These are phyloP conservation scores for Auxenochlorella protothecoides DNA, from an alignment of 139 green algal species.

Conservation along the genomic window DNA sequence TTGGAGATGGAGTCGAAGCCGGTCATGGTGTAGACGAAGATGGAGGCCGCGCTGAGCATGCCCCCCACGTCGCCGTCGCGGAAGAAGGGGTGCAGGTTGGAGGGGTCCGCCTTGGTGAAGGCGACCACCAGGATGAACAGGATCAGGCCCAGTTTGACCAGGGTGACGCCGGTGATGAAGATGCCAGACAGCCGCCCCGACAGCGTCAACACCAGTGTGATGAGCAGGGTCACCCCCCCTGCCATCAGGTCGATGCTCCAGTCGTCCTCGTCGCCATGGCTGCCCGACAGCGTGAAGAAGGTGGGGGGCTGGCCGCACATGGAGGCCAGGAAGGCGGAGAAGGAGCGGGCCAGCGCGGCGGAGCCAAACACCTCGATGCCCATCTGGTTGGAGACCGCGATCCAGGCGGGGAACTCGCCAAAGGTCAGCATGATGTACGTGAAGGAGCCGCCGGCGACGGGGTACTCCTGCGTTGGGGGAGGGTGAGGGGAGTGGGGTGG, in stretches of 20 bases:
- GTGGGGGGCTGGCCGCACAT: neutral
- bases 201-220: slow-evolving; percentile 15
- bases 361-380: slow-evolving; percentile 20
- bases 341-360: slow-evolving; percentile 16
- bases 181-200: slow-evolving; percentile 10
- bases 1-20: slow-evolving; percentile 23
- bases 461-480: slow-evolving; percentile 5
- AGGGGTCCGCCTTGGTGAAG: neutral
- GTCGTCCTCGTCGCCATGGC: neutral
- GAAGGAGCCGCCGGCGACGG: slow-evolving; percentile 22
- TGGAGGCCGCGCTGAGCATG: slow-evolving; percentile 1
- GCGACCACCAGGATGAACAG: slow-evolving; percentile 5
- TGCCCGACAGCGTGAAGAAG: neutral
- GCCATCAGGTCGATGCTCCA: slow-evolving; percentile 15
- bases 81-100: slow-evolving; percentile 7
- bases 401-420: slow-evolving; percentile 22
- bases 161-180: slow-evolving; percentile 8
- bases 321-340: slow-evolving; percentile 10
- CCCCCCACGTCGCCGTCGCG: neutral
- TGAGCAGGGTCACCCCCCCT: slow-evolving; percentile 4
- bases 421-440: slow-evolving; percentile 24
- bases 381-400: slow-evolving; percentile 14
- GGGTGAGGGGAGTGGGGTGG: no score
- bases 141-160: slow-evolving; percentile 17
- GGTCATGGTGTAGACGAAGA: slow-evolving; percentile 4